These are phyloP conservation scores for Barnettozyma siamensis DNA, from an alignment of 805 yeast genomes.

Conservation along the genomic window DNA sequence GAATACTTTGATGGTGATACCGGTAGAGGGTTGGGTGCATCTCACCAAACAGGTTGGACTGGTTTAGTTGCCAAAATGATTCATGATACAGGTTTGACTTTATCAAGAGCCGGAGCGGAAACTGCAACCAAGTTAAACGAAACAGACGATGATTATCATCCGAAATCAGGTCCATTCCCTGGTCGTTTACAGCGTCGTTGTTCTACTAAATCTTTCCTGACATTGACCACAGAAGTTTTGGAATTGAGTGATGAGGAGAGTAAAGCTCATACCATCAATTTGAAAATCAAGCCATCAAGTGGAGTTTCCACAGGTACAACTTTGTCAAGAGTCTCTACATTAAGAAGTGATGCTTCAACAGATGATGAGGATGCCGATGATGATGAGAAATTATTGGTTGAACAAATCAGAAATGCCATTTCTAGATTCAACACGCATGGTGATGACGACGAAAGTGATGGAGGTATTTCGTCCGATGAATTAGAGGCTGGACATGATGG, in stretches of 20 bases:
- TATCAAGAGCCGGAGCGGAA: conserved; percentile 21
- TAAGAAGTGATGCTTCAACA: not conserved
- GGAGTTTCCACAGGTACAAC: conserved; percentile 14
- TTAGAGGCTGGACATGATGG: conserved; percentile 40
- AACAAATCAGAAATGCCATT: conserved; percentile 39
- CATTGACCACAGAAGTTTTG: conserved; percentile 59
- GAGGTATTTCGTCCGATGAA: conserved; percentile 48
- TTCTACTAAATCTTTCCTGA: conserved; percentile 68
- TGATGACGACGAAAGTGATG: conserved; percentile 10
- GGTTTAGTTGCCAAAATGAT: conserved; percentile 88
- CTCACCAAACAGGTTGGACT: conserved; percentile 97
- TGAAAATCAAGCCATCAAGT: conserved; percentile 18
- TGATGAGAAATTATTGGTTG: conserved; percentile 30
- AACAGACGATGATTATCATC: conserved; percentile 15
- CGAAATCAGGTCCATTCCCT: conserved; percentile 39
- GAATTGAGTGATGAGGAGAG: conserved; percentile 63
- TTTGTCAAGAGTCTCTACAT: conserved; percentile 18
- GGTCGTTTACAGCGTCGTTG: conserved; percentile 57
- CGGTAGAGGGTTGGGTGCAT: conserved; percentile 89
- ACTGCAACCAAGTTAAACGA: not conserved
- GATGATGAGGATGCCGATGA: conserved; percentile 22
- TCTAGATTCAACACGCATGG: conserved; percentile 23
- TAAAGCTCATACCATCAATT: conserved; percentile 21
- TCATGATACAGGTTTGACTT: conserved; percentile 78
- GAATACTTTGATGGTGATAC: conserved; percentile 94